phyloP scores from a whole-genome alignment of 208 protist genomes.

The Herpetomonas tarakana region DNA sequence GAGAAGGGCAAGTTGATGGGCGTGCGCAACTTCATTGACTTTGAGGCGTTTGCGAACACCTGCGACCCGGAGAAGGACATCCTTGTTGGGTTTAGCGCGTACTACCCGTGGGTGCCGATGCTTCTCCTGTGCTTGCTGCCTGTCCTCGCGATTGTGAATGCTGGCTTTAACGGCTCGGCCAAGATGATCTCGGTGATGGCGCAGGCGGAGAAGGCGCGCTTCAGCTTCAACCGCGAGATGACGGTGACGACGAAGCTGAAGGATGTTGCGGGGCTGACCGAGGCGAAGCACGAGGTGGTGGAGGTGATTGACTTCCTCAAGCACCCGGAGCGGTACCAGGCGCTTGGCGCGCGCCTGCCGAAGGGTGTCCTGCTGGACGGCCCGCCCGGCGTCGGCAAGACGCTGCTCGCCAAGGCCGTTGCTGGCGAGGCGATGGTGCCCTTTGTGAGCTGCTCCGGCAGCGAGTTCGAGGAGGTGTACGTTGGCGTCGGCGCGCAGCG shows the following conservation, averaged over 20 bases:
- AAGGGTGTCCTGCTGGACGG: conserved; percentile 96
- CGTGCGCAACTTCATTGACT: conserved; percentile 72
- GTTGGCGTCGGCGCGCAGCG: conserved; percentile 95
- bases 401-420: conserved; percentile 83
- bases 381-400: conserved; percentile 96
- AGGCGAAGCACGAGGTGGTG: conserved; percentile 85
- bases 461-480: conserved; percentile 97
- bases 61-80: conserved; percentile 65
- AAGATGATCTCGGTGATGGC: conserved; percentile 24
- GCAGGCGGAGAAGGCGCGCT: conserved; percentile 52
- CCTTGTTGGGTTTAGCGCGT: conserved; percentile 40
- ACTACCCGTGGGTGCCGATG: conserved; percentile 83
- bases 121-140: conserved; percentile 70
- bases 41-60: conserved; percentile 45
- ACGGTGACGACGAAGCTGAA: conserved; percentile 58
- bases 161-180: conserved; percentile 44
- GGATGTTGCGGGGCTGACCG: conserved; percentile 81
- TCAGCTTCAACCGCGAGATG: conserved; percentile 70
- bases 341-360: conserved; percentile 93
- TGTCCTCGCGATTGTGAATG: conserved; percentile 42
- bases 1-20: conserved; percentile 52
- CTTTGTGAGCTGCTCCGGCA: conserved; percentile 94
- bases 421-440: conserved; percentile 91
- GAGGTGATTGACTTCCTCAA: conserved; percentile 96
- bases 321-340: conserved; percentile 90